Conservation (phyloP, 345 rosid genomes). For the Sisymbrium altissimum region DNA sequence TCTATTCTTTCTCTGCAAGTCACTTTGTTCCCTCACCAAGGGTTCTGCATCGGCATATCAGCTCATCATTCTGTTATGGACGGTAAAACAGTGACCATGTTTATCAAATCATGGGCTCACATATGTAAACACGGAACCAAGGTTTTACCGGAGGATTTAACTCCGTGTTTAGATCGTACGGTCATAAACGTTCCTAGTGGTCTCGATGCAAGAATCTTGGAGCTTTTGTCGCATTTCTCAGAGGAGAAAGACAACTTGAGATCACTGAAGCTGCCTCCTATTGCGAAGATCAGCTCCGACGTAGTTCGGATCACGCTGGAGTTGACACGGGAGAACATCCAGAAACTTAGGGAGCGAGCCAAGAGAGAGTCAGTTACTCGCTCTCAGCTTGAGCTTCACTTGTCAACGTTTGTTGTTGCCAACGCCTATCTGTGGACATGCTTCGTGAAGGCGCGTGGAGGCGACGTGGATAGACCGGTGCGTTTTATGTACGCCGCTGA, state of each 20-base stretch:
- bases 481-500: conserved; percentile 22
- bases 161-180: conserved; percentile 29
- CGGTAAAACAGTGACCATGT: conserved; percentile 12
- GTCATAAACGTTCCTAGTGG: conserved; percentile 10
- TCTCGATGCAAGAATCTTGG: not conserved
- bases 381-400: not conserved
- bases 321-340: conserved; percentile 18
- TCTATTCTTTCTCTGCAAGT: conserved; percentile 14
- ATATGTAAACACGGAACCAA: conserved; percentile 2
- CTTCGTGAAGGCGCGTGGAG: conserved; percentile 23
- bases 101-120: conserved; percentile 34
- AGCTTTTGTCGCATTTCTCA: not conserved
- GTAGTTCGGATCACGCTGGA: conserved; percentile 24
- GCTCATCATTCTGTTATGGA: conserved; percentile 29
- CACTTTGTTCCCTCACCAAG: conserved; percentile 23
- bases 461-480: not conserved
- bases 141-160: not conserved
- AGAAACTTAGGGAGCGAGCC: conserved; percentile 19
- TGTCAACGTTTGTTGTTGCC: conserved; percentile 36
- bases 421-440: conserved; percentile 19
- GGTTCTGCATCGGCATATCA: conserved; percentile 28
- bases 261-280: not conserved
- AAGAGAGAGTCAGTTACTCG: not conserved
- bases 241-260: not conserved
- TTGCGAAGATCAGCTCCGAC: not conserved